Evolutionary conservation across 2,329 filamentous ascomycete genomes (phyloP).

Genomic region (Pseudogymnoascus sp.): DNA sequence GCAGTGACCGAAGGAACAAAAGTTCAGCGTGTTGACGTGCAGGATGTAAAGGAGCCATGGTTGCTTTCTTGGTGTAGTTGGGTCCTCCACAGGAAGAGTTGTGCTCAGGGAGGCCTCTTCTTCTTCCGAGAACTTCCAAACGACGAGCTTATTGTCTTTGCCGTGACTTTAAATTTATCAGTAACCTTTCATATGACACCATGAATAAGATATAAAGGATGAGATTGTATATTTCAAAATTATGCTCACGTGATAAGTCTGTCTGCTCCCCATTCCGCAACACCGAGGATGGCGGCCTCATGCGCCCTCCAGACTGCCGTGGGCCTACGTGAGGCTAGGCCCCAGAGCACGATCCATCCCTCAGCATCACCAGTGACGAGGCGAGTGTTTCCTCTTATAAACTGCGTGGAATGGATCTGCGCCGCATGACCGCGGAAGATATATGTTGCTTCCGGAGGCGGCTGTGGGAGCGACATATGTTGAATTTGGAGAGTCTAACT

Average conservation of each 20-base stretch:
- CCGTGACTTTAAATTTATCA: slow-evolving; percentile 58
- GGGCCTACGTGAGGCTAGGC: slow-evolving; percentile 70
- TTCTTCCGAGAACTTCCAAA: slow-evolving; percentile 64
- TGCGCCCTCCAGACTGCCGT: slow-evolving; percentile 84
- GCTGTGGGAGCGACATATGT: slow-evolving; percentile 19
- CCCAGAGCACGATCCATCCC: slow-evolving; percentile 83
- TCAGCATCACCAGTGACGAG: slow-evolving; percentile 84
- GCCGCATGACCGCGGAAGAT: slow-evolving; percentile 80
- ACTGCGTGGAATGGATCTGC: slow-evolving; percentile 68
- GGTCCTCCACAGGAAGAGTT: slow-evolving; percentile 61
- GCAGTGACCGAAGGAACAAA: slow-evolving; percentile 67
- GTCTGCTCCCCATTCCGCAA: slow-evolving; percentile 62
- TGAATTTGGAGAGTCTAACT: neutral
- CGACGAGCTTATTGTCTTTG: slow-evolving; percentile 74
- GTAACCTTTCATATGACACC: neutral
- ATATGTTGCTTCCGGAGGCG: slow-evolving; percentile 33
- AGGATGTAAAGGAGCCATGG: slow-evolving; percentile 84
- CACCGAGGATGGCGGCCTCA: slow-evolving; percentile 64
- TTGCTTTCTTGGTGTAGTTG: slow-evolving; percentile 42
- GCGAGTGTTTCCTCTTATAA: slow-evolving; percentile 65
- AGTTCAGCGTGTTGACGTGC: slow-evolving; percentile 88
- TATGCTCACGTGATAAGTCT: slow-evolving; percentile 71
- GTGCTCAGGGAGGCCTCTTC: slow-evolving; percentile 61
- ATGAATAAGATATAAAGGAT: neutral
- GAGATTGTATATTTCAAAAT: slow-evolving; percentile 11